Evolutionary conservation across 306 rosid genomes (phyloP), one percentile per base, ranked within the genome.

Genomic region (Hippophae gyantsensis): DNA sequence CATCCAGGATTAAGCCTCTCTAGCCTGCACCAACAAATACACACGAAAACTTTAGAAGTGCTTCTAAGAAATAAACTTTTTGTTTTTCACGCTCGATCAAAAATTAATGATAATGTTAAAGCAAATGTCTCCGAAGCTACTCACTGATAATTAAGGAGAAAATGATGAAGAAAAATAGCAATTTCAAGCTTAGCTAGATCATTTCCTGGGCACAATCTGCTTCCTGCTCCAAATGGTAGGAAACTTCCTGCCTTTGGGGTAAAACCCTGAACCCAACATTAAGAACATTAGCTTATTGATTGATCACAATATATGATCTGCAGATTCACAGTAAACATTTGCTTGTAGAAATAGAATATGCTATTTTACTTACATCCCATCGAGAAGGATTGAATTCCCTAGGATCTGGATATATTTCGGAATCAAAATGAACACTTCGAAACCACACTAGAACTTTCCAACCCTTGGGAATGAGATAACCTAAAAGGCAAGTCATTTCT

Each of bases 371-470:
- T 78, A 90, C 98, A 64, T 83, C 71, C 96, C 96, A 90, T 81
- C 98, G 78, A 8, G 76, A 57, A 58, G 98, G 98, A 42, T 90
- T 74, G 55, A 85, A 90, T 56, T 83, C 87, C 76, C 12, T 74
- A 23, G 98, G 98, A 52, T 87, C 65, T 10, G 86, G 87, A 75
- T 81, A 90, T 59, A 72, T 74, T 78, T 87, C 86, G 14, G 96
- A 82, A 73, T 90, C 95, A 4, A 74, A 79, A 52, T 90, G 98
- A 76, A 90, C 79, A 9, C 76, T 78, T 54, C 98, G 79, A 52
- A 90, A 90, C 98, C 98, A 90, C 2, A 77, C 83, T 40, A 90
- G 83, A 3, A 74, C 85, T 76, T 79, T 90, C 98, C 98, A 87
- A 13, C 95, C 96, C 70, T 83, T 81, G 27, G 98, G 98, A 70